phyloP scores from a whole-genome alignment of 2,329 filamentous ascomycete species.

The Cladophialophora bantiana region DNA sequence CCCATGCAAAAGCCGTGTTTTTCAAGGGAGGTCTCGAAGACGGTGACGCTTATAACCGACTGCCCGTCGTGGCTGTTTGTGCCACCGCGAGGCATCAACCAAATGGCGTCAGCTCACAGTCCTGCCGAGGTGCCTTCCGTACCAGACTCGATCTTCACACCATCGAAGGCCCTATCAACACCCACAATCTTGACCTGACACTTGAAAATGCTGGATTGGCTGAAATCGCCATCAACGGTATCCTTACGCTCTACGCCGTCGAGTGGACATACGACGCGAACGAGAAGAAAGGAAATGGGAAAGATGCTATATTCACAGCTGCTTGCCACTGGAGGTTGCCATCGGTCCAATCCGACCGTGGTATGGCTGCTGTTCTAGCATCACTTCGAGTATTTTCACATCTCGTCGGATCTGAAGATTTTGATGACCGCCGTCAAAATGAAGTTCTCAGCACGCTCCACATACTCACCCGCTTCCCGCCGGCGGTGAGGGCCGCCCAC shows the following conservation, averaged over 20 bases:
- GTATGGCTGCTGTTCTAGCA: conserved; percentile 47
- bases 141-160: conserved; percentile 26
- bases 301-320: conserved; percentile 26
- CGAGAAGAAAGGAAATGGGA: not conserved
- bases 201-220: conserved; percentile 13
- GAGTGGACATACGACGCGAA: conserved; percentile 8
- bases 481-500: conserved; percentile 45
- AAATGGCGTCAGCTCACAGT: not conserved
- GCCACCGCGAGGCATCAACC: conserved; percentile 5
- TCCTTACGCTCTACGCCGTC: conserved; percentile 26
- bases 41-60: conserved; percentile 2
- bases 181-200: conserved; percentile 15
- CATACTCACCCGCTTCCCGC: conserved; percentile 45
- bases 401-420: conserved; percentile 31
- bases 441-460: conserved; percentile 44
- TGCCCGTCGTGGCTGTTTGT: conserved; percentile 21
- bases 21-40: conserved; percentile 19
- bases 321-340: conserved; percentile 20
- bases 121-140: not conserved
- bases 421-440: conserved; percentile 41
- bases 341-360: conserved; percentile 41
- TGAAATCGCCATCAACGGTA: conserved; percentile 22
- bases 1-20: conserved; percentile 13
- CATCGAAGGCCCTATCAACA: conserved; percentile 24
- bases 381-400: conserved; percentile 45